Conservation (phyloP, 495 filamentous ascomycete genomes). For the Talaromyces adpressus region DNA sequence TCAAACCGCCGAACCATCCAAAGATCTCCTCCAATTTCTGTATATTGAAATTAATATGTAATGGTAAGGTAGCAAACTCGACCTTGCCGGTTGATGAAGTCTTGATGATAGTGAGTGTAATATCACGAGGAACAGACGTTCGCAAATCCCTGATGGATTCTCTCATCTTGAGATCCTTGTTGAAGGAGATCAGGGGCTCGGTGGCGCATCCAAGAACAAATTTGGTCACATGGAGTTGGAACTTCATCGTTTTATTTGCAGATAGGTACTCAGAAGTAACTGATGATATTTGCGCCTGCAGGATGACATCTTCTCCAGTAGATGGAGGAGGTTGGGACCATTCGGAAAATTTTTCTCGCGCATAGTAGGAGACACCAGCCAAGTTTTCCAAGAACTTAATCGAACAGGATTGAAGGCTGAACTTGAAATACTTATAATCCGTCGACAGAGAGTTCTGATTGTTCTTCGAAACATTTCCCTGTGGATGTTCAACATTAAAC, state of each 20-base stretch:
- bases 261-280: conserved; percentile 20
- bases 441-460: conserved; percentile 12
- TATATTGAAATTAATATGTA: conserved; percentile 72
- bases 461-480: conserved; percentile 13
- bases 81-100: conserved; percentile 45
- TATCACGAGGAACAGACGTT: conserved; percentile 52
- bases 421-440: conserved; percentile 33
- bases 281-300: conserved; percentile 22
- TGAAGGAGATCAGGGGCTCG: conserved; percentile 72
- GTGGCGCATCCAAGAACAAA: conserved; percentile 67
- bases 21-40: conserved; percentile 80
- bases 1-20: conserved; percentile 84
- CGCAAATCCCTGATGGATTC: conserved; percentile 60
- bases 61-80: conserved; percentile 73
- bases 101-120: conserved; percentile 54
- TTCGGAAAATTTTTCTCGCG: conserved; percentile 9
- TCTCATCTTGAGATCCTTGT: conserved; percentile 55
- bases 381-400: conserved; percentile 61
- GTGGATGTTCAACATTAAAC: conserved; percentile 18
- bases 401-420: conserved; percentile 48
- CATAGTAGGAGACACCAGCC: conserved; percentile 30
- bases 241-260: conserved; percentile 15
- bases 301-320: conserved; percentile 29
- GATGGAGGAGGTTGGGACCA: conserved; percentile 15
- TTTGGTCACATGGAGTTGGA: conserved; percentile 46